These are phyloP conservation scores for Xerocomellus intermedius DNA, from an alignment of 768 basidiomycete species.

Conservation along the genomic window DNA sequence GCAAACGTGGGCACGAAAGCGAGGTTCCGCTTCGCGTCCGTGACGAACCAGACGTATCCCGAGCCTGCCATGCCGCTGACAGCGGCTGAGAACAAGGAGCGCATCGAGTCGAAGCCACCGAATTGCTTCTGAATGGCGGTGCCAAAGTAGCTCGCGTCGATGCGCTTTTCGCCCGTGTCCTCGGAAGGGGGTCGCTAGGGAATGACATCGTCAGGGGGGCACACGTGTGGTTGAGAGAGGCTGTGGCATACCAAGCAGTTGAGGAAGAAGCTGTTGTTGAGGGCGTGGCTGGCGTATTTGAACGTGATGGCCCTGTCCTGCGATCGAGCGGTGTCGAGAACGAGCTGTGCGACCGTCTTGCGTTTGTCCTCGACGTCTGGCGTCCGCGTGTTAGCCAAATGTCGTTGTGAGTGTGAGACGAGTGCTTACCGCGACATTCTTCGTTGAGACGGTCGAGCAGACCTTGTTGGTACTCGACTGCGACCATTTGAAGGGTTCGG, in stretches of 20 bases:
- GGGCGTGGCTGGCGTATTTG: slow-evolving; percentile 87
- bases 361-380: slow-evolving; percentile 57
- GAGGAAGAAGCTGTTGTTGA: slow-evolving; percentile 97
- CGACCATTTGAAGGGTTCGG: slow-evolving; percentile 64
- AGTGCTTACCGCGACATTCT: slow-evolving; percentile 63
- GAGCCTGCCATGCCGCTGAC: slow-evolving; percentile 74
- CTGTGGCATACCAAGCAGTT: slow-evolving; percentile 67
- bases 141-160: slow-evolving; percentile 18
- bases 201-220: no score
- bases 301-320: slow-evolving; percentile 68
- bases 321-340: slow-evolving; percentile 62
- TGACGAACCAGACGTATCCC: slow-evolving; percentile 89
- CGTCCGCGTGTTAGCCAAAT: neutral
- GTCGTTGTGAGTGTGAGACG: neutral
- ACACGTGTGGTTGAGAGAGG: no score
- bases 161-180: slow-evolving; percentile 17
- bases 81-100: slow-evolving; percentile 74
- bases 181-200: slow-evolving; percentile 35
- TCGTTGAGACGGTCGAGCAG: slow-evolving; percentile 75
- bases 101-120: slow-evolving; percentile 64
- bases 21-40: slow-evolving; percentile 56
- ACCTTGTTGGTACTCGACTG: slow-evolving; percentile 84
- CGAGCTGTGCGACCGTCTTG: slow-evolving; percentile 64
- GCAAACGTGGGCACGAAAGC: slow-evolving; percentile 87
- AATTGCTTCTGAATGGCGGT: slow-evolving; percentile 41